phyloP scores from a whole-genome alignment of 139 green algal species.

The Dunaliella sp. region DNA sequence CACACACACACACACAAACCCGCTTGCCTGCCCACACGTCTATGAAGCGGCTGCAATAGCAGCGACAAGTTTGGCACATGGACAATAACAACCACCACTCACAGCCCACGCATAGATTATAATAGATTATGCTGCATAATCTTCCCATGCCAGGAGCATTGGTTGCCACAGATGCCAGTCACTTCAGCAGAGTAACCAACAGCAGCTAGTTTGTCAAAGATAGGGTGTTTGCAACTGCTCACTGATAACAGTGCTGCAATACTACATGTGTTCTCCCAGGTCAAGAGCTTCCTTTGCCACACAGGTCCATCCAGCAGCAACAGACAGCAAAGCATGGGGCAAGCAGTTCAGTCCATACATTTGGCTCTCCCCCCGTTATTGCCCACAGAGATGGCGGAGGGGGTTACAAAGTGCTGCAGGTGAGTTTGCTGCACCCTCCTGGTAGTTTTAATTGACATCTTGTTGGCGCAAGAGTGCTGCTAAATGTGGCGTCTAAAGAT shows the following conservation, averaged over 20 bases:
- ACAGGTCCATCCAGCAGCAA: neutral
- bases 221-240: no score
- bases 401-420: conserved; percentile 30
- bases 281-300: neutral
- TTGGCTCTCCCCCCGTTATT: conserved; percentile 65
- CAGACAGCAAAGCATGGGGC: neutral
- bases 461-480: neutral
- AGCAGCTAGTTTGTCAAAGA: no score
- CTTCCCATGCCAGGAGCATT: no score
- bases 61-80: no score
- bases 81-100: no score
- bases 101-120: neutral
- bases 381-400: conserved; percentile 42
- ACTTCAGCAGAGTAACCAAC: no score
- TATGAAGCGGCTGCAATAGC: no score
- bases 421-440: neutral
- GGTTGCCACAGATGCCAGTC: no score
- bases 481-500: neutral
- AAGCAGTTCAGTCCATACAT: conserved; percentile 40
- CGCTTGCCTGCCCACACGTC: no score
- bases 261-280: neutral
- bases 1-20: no score
- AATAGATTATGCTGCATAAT: no score
- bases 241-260: no score
- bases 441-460: neutral